phyloP scores from a whole-genome alignment of 1,139 yeast species.

The Ogataea hybrid region DNA sequence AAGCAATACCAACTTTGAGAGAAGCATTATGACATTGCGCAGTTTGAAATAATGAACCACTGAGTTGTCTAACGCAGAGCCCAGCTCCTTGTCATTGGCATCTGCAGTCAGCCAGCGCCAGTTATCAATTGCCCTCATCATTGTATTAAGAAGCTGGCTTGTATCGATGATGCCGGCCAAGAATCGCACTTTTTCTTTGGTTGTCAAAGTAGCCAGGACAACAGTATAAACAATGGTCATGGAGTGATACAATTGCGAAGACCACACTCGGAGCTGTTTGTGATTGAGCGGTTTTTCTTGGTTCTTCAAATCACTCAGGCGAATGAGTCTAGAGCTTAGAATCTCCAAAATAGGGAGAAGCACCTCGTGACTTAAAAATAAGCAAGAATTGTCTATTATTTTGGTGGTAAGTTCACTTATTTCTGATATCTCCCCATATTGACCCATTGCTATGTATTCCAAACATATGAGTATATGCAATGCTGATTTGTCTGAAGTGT shows the following conservation, averaged over 20 bases:
- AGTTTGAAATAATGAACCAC: conserved; percentile 31
- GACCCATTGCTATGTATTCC: conserved; percentile 27
- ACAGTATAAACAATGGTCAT: conserved; percentile 42
- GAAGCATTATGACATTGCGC: conserved; percentile 54
- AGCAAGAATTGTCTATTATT: conserved; percentile 17
- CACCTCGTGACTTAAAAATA: conserved; percentile 10
- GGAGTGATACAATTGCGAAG: conserved; percentile 37
- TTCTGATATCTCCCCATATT: conserved; percentile 18
- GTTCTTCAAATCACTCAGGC: conserved; percentile 22
- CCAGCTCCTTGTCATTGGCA: conserved; percentile 28
- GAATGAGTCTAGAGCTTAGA: conserved; percentile 11
- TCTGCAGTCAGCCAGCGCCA: conserved; percentile 56
- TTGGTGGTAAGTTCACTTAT: conserved; percentile 15
- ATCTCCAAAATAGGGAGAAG: conserved; percentile 13
- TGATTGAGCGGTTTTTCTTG: conserved; percentile 14
- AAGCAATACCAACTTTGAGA: conserved; percentile 58
- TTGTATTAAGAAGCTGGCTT: conserved; percentile 34
- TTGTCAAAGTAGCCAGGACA: conserved; percentile 16
- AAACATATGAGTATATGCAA: conserved; percentile 16
- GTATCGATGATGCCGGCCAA: conserved; percentile 14
- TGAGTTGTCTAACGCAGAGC: conserved; percentile 10
- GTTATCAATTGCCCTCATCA: conserved; percentile 55
- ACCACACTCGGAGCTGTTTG: conserved; percentile 18
- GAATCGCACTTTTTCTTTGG: conserved; percentile 14
- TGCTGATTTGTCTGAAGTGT: background rate